Evolutionary conservation across 257 asterid species (phyloP).

Genomic region (Solanum ossicruentum): DNA sequence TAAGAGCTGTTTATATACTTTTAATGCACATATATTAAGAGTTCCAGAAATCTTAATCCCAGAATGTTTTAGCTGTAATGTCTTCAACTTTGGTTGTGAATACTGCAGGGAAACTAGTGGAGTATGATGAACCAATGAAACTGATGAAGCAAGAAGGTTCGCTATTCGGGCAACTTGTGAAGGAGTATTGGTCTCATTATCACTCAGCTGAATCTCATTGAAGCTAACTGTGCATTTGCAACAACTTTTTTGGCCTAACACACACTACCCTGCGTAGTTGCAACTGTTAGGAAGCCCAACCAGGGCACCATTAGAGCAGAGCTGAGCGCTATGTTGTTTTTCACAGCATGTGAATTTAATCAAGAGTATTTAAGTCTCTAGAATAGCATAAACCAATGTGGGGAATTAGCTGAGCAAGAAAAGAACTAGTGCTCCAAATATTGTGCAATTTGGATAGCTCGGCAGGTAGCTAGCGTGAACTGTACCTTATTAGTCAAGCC

Average conservation of each 20-base stretch:
- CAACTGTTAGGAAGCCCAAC: background rate
- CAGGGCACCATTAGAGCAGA: background rate
- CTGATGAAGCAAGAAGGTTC: constrained; percentile 67
- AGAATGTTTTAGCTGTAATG: background rate
- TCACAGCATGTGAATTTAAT: background rate
- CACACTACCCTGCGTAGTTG: background rate
- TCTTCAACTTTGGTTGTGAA: background rate
- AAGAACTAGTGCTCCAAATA: background rate
- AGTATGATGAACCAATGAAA: constrained; percentile 70
- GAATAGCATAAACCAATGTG: background rate
- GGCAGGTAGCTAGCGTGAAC: background rate
- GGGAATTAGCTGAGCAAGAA: background rate
- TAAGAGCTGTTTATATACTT: constrained; percentile 13
- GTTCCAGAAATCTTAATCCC: background rate
- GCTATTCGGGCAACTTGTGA: constrained; percentile 66
- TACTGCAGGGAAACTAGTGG: constrained; percentile 57
- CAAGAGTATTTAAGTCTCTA: background rate
- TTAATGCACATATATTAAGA: background rate
- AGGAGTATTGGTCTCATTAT: constrained; percentile 80
- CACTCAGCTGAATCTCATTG: constrained; percentile 32
- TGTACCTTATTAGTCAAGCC: background rate
- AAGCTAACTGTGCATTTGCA: background rate
- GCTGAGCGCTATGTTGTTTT: background rate
- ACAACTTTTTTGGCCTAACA: background rate
- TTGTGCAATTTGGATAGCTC: background rate